Evolutionary conservation across 768 basidiomycete genomes (phyloP), one percentile per base, ranked within the genome.

Genomic region (Mycena latifolia): DNA sequence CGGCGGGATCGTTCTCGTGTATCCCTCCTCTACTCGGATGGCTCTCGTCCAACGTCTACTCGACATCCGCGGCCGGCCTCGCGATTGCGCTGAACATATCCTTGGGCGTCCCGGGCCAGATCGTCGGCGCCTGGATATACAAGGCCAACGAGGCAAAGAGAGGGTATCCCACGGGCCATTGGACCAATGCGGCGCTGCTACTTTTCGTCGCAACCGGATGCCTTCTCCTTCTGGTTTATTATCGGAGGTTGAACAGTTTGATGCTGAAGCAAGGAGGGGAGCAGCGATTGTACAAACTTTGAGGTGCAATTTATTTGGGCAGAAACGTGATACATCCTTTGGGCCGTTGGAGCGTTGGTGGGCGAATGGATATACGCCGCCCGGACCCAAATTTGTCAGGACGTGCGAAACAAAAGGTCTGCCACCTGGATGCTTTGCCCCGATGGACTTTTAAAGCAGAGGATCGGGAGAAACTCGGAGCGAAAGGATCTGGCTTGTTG

Each of bases 151-250:
- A 80, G 62, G 75, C 73, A 0, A 22, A 9, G 48, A 59, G 47
- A 15, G 76, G 77, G 8, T 80, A 76, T 60, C 76, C 73, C 8
- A 80, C 79, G 0, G 79, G 79, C 1, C 78, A 80, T 59, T 79
- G 71, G 66, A 77, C 75, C 22, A 80, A 80, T 47, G 75, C 74
- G 3, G 78, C 69, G 12, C 71, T 78, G 35, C 47, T 78, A 53
- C 48, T 79, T 2, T 67, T 75, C 39, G 52, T 58, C 12, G 35
- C 64, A 15, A 55, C 54, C 3, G 67, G 63, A 5, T 65, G 63
- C 45, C 5, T 69, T 28, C 18, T 25, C 3, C 43, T 69, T 35
- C 50, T 35, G 18, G 29, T 18, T 29, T 55, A 63, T 39, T 65
- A 67, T 52, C 37, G 66, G 39, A 55, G 57, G 35, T 29, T 37